Evolutionary conservation across 768 basidiomycete genomes (phyloP).

Genomic region (Tylopilus cervinicoccineus): DNA sequence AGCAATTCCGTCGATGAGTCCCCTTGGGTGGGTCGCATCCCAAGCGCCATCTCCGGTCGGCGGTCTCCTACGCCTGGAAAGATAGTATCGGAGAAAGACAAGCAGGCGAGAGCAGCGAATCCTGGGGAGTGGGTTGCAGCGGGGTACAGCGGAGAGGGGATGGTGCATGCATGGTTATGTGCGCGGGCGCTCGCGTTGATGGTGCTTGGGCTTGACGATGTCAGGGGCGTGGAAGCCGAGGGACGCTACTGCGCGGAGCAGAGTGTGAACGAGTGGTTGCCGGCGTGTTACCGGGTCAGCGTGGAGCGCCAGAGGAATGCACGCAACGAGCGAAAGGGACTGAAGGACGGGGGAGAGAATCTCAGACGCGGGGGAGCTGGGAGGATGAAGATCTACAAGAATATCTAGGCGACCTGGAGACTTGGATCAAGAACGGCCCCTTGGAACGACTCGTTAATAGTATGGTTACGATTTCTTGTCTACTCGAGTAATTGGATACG

Average conservation of each 20-base stretch:
- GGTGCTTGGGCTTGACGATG: constrained; percentile 43
- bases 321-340: not conserved
- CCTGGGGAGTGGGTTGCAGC: constrained; percentile 72
- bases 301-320: constrained; percentile 13
- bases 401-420: not conserved
- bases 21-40: constrained; percentile 72
- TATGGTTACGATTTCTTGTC: no score
- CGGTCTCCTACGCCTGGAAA: constrained; percentile 10
- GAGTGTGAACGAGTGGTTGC: constrained; percentile 24
- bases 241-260: constrained; percentile 20
- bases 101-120: constrained; percentile 10
- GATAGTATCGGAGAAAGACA: constrained; percentile 1
- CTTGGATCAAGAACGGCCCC: no score
- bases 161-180: constrained; percentile 67
- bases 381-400: constrained; percentile 24
- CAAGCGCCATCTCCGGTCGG: constrained; percentile 44
- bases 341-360: not conserved
- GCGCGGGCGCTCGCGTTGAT: constrained; percentile 56
- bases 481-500: no score
- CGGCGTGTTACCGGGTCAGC: constrained; percentile 17
- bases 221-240: constrained; percentile 9
- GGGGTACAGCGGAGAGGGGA: constrained; percentile 70
- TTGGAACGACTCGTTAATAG: no score
- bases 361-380: constrained; percentile 19
- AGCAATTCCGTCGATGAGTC: constrained; percentile 55